Evolutionary conservation across 2,329 filamentous ascomycete species (phyloP), one percentile per base, ranked within the genome.

Genomic region (Myotisia sp.): DNA sequence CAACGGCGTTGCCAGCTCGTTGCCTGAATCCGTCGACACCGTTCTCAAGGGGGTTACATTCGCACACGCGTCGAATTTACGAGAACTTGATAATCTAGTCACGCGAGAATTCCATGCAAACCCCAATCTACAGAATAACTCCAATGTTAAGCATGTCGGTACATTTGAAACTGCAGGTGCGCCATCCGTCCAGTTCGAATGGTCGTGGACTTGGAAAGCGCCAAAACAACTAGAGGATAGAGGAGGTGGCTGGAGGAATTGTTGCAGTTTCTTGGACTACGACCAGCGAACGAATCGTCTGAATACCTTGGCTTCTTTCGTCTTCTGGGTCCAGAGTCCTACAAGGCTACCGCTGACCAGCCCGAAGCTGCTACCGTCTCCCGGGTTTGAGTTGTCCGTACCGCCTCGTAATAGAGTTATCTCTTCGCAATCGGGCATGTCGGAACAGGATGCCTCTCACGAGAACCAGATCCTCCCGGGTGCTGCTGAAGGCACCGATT

Each of bases 241-340:
- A 48, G 82, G 81, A 19, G 84, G 85, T 37, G 90, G 90, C 28
- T 98, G 90, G 87, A 81, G 84, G 51, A 95, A 92, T 52, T 81
- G 79, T 47, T 95, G 90, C 67, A 94, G 84, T 55, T 94, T 98
- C 59, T 79, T 95, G 47, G 90, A 98, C 58, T 98, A 98, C 53
- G 86, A 98, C 58, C 80, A 90, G 52, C 75, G 87, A 46, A 84
- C 85, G 21, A 90, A 98, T 59, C 74, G 79, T 43, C 62, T 98
- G 40, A 76, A 92, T 47, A 87, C 85, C 3, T 69, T 98, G 35
- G 86, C 83, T 9, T 86, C 76, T 53, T 95, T 98, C 60, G 85
- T 83, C 4, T 95, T 93, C 54, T 98, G 84, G 79, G 85, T 95
- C 38, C 72, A 87, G 47, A 87, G 81, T 22, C 21, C 24, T 4